phyloP scores from a whole-genome alignment of 345 rosid species.

The Populus pruinosa region DNA sequence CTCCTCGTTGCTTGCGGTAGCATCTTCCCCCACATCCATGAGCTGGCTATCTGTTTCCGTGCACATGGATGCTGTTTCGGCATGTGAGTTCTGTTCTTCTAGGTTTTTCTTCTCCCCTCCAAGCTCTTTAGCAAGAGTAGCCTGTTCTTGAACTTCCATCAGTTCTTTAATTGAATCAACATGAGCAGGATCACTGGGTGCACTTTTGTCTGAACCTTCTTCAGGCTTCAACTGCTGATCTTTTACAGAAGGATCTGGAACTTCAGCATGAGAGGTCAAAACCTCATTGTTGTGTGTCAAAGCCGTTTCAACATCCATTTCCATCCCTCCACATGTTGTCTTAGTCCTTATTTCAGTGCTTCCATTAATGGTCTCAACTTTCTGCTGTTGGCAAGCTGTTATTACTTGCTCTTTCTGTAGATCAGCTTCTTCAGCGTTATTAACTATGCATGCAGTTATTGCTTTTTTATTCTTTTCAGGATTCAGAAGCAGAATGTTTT shows the following conservation, averaged over 20 bases:
- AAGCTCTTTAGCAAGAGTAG: constrained; percentile 14
- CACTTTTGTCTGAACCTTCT: constrained; percentile 5
- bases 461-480: constrained; percentile 7
- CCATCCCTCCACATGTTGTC: background rate
- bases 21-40: constrained; percentile 11
- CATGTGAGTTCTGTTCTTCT: constrained; percentile 10
- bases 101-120: constrained; percentile 7
- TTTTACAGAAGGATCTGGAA: background rate
- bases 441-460: constrained; percentile 3
- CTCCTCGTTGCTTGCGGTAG: background rate
- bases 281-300: background rate
- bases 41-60: background rate
- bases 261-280: background rate
- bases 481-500: constrained; percentile 17
- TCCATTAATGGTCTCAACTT: constrained; percentile 4
- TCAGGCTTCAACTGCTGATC: constrained; percentile 23
- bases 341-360: constrained; percentile 14
- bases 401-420: constrained; percentile 12
- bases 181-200: constrained; percentile 15
- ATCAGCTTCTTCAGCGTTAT: constrained; percentile 13
- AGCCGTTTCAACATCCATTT: background rate
- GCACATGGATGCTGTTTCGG: constrained; percentile 9
- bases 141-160: constrained; percentile 35
- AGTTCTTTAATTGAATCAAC: constrained; percentile 25
- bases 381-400: background rate